Evolutionary conservation across 768 basidiomycete species (phyloP).

Genomic region (Rhodotorula babjevae): DNA sequence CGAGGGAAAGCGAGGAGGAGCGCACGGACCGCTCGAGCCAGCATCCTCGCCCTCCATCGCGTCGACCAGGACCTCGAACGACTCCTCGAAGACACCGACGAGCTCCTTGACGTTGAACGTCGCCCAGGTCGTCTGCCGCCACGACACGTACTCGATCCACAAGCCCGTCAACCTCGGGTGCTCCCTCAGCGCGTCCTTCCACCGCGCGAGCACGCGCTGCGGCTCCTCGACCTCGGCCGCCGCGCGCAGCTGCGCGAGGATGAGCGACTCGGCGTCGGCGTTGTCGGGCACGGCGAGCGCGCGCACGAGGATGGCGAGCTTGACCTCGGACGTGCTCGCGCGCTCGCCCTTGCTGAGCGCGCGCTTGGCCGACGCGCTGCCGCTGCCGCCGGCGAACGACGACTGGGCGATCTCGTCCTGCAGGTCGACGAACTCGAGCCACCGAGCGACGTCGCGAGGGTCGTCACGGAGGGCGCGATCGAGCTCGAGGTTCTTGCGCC

Average conservation of each 20-base stretch:
- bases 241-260: conserved; percentile 45
- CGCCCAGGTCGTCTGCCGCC: conserved; percentile 41
- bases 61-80: conserved; percentile 37
- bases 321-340: conserved; percentile 43
- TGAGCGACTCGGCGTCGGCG: conserved; percentile 39
- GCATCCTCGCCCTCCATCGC: conserved; percentile 8
- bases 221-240: conserved; percentile 46
- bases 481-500: conserved; percentile 39
- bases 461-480: conserved; percentile 41
- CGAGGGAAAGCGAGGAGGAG: conserved; percentile 11
- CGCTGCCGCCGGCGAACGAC: conserved; percentile 27
- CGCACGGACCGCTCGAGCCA: not conserved
- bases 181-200: conserved; percentile 44
- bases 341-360: conserved; percentile 23
- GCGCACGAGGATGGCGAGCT: conserved; percentile 46
- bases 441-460: conserved; percentile 42
- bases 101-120: conserved; percentile 45
- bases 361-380: conserved; percentile 10
- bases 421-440: conserved; percentile 45
- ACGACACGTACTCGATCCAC: conserved; percentile 47
- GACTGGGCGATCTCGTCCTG: conserved; percentile 40
- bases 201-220: conserved; percentile 43
- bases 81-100: conserved; percentile 45
- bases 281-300: conserved; percentile 44
- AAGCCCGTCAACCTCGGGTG: conserved; percentile 43